Evolutionary conservation across 257 asterid species (phyloP).

Genomic region (Fraxinus pennsylvanica): DNA sequence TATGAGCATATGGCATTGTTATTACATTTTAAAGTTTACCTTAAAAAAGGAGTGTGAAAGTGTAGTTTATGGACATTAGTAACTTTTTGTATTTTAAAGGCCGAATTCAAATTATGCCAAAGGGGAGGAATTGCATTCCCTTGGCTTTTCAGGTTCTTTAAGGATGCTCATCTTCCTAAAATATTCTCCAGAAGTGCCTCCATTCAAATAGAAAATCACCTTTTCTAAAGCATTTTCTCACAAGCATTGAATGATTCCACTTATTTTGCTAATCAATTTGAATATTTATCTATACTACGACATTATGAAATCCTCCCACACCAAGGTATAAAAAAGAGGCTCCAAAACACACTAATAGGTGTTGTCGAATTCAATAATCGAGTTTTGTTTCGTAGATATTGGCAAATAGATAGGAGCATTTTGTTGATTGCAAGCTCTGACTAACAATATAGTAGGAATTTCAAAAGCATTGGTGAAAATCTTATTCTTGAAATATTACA

Average conservation of each 20-base stretch:
- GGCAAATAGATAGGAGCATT: too few relatives aligned
- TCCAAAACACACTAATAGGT: too few relatives aligned
- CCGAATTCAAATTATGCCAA: background rate
- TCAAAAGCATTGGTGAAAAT: too few relatives aligned
- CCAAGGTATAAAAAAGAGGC: too few relatives aligned
- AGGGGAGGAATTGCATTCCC: slow-evolving; percentile 8
- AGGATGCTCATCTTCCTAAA: background rate
- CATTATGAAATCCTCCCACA: too few relatives aligned
- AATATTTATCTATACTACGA: too few relatives aligned
- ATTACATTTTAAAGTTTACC: background rate
- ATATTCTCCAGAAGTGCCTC: background rate
- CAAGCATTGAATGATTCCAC: background rate
- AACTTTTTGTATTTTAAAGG: background rate
- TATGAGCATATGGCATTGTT: background rate
- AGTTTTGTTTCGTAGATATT: too few relatives aligned
- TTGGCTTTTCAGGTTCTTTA: background rate
- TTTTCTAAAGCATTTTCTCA: background rate
- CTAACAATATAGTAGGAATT: too few relatives aligned
- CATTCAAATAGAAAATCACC: background rate
- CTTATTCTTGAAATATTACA: too few relatives aligned
- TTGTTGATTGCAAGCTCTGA: too few relatives aligned
- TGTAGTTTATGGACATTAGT: background rate
- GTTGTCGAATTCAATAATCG: too few relatives aligned
- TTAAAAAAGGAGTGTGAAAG: background rate
- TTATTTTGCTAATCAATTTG: too few relatives aligned